These are phyloP conservation scores for Lichina pygmaea DNA, from an alignment of 495 filamentous ascomycete genomes.

Conservation along the genomic window DNA sequence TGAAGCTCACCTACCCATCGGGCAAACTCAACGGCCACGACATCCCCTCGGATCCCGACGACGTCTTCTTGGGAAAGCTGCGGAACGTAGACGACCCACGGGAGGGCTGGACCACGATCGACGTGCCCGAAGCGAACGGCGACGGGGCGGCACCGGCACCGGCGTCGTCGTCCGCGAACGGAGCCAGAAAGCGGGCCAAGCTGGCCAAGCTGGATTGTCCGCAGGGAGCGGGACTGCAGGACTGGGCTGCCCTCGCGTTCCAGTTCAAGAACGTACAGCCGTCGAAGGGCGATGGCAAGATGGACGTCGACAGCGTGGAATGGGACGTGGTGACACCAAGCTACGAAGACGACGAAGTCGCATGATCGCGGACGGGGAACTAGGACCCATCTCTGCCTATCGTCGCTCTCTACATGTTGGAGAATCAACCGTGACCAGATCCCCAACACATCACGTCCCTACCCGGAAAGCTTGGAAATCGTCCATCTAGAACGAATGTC, in stretches of 20 bases:
- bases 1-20: slow-evolving; percentile 20
- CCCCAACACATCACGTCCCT: too few relatives aligned
- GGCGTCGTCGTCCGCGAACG: slow-evolving; percentile 6
- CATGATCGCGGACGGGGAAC: too few relatives aligned
- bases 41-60: slow-evolving; percentile 19
- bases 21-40: slow-evolving; percentile 15
- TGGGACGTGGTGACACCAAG: slow-evolving; percentile 16
- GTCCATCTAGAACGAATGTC: too few relatives aligned
- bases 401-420: too few relatives aligned
- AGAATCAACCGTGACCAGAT: too few relatives aligned
- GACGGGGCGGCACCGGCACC: slow-evolving; percentile 6
- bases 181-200: slow-evolving; percentile 12
- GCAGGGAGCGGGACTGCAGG: slow-evolving; percentile 22
- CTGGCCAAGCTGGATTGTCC: slow-evolving; percentile 18
- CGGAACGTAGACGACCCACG: slow-evolving; percentile 25
- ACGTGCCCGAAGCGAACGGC: background rate
- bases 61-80: slow-evolving; percentile 26
- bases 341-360: slow-evolving; percentile 21
- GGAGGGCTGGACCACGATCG: slow-evolving; percentile 24
- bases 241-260: slow-evolving; percentile 45
- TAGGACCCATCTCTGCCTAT: too few relatives aligned
- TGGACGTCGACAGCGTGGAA: slow-evolving; percentile 24
- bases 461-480: too few relatives aligned
- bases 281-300: slow-evolving; percentile 25
- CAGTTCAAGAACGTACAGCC: slow-evolving; percentile 22